Evolutionary conservation across 148 eudicot species (phyloP).

Genomic region (Camellia sinensis): DNA sequence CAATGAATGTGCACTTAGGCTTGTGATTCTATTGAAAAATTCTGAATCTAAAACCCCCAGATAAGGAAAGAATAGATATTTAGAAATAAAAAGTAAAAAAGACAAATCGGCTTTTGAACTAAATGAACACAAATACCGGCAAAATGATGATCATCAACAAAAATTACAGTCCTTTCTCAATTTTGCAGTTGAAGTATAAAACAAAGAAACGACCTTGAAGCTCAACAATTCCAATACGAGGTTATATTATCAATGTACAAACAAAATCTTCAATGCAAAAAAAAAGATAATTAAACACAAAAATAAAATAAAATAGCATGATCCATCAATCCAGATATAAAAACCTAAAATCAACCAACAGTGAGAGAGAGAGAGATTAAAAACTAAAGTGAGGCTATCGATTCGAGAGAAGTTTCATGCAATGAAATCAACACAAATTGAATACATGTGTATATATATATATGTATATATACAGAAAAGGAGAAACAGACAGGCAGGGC

Average conservation of each 20-base stretch:
- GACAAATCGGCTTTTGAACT: background rate
- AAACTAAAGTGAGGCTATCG: background rate
- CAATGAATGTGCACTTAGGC: background rate
- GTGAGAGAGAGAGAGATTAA: background rate
- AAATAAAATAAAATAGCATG: background rate
- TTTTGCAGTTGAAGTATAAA: background rate
- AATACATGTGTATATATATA: background rate
- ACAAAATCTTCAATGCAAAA: background rate
- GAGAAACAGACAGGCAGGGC: conserved; percentile 77
- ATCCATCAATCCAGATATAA: background rate
- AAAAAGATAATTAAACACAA: too few species aligned
- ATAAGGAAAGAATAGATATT: too few species aligned
- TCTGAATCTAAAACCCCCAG: too few species aligned
- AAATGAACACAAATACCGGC: background rate
- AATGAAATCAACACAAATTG: background rate
- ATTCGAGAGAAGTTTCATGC: background rate
- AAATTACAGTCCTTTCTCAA: background rate
- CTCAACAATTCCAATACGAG: background rate
- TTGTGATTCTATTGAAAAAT: background rate
- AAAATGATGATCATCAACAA: background rate
- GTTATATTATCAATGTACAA: too few species aligned
- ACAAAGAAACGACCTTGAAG: background rate
- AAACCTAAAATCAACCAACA: background rate
- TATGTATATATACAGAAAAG: background rate
- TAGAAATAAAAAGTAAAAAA: too few species aligned